Base-by-base conservation (phyloP, 371 early-diverging fungal genomes). In the Saksenaea vasiformis region DNA sequence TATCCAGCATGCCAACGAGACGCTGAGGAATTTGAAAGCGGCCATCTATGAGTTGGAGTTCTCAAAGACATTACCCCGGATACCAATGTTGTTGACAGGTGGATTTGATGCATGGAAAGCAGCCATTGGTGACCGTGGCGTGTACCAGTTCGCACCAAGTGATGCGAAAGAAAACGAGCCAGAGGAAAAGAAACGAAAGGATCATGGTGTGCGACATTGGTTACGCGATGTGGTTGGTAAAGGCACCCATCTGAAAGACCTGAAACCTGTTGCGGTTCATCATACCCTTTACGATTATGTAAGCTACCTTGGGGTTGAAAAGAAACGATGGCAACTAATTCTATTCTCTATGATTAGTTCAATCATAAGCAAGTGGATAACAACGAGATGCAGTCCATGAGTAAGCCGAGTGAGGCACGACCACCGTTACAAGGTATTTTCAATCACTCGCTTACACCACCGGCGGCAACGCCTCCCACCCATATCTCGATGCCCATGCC, bases 101-200 rank as follows among this genome's bases (percentile, higher is more conserved):
- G 95, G 95, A 0, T 91, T 91, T 72, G 68, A 79, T 44, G 91
- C 84, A 1, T 95, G 95, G 96, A 64, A 66, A 35, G 66, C 71
- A 3, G 68, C 70, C 3, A 68, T 82, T 37, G 81, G 83, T 1
- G 73, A 77, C 22, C 60, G 62, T 1, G 84, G 85, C 54, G 72
- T 86, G 7, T 73, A 63, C 41, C 39, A 68, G 24, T 67, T 66
- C 35, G 10, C 5, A 34, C 26, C 51, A 22, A 22, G 22, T 22
- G 22, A 47, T 5, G 22, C n/a, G 8, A 22, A 22, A 17, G 22
- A 44, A 14, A 17, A 4, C 11, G 26, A 24, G 31, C 2, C 10
- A 19, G 60, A 44, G 17, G 44, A 7, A 38, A 27, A 43, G 14
- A 47, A 47, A 19, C 24, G 7, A 22, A 47, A 47, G 22, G 51